These are phyloP conservation scores for Diversispora eburnea DNA, from an alignment of 192 early-diverging fungal species.

Conservation along the genomic window DNA sequence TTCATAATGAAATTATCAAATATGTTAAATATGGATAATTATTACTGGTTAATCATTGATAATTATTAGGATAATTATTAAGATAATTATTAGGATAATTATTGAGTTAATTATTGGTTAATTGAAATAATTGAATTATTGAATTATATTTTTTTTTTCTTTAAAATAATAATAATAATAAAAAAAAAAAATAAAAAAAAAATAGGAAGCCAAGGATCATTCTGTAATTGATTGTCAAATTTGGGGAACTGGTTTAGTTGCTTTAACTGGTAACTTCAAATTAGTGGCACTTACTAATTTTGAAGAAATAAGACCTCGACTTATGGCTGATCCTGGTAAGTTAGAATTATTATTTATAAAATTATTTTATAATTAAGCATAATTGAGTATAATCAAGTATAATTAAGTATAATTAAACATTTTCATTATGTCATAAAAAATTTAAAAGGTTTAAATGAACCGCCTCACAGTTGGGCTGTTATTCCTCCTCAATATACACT, in stretches of 20 bases:
- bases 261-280: conserved; percentile 76
- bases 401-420: neutral
- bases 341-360: neutral
- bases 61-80: neutral
- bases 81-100: neutral
- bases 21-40: neutral
- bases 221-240: conserved; percentile 82
- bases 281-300: conserved; percentile 83
- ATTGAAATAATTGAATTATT: neutral
- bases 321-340: conserved; percentile 67
- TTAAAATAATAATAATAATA: no score
- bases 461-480: conserved; percentile 82
- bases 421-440: neutral
- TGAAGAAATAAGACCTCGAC: conserved; percentile 75
- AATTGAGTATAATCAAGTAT: no score
- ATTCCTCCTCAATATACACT: conserved; percentile 84
- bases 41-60: no score
- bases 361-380: neutral
- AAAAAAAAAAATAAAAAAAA: no score
- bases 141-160: neutral
- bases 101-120: no score
- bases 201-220: conserved; percentile 73
- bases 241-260: conserved; percentile 91
- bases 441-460: conserved; percentile 51
- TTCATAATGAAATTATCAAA: neutral